Conservation (phyloP, 148 eudicot species). For the Vaccinium corymbosum region DNA sequence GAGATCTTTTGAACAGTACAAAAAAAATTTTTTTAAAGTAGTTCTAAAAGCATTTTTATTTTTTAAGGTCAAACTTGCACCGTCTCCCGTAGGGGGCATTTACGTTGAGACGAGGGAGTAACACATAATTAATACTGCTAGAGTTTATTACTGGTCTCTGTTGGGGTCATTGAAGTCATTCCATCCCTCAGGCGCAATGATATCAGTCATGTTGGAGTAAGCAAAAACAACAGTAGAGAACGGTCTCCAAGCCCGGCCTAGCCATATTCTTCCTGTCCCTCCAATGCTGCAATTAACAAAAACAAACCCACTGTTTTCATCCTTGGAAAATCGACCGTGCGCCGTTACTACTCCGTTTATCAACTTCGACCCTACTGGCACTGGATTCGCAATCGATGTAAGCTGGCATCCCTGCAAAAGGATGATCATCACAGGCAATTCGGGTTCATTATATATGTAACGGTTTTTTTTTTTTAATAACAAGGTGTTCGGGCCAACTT, state of each 20-base stretch:
- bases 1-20: no score
- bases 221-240: constrained; percentile 77
- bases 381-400: constrained; percentile 76
- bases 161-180: constrained; percentile 77
- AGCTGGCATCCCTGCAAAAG: constrained; percentile 49
- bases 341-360: constrained; percentile 87
- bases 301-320: constrained; percentile 78
- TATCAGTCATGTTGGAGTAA: constrained; percentile 64
- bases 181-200: constrained; percentile 91
- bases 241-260: constrained; percentile 95
- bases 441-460: neutral
- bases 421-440: neutral
- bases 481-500: no score
- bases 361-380: constrained; percentile 36
- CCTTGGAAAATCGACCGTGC: constrained; percentile 63
- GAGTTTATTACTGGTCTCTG: constrained; percentile 56
- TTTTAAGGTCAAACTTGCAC: no score
- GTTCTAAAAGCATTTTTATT: no score
- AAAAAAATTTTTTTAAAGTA: no score
- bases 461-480: neutral
- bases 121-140: no score
- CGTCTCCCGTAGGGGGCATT: no score
- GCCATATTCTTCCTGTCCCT: constrained; percentile 88
- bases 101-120: no score
- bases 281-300: constrained; percentile 76